Base-by-base conservation (phyloP, 2,329 filamentous ascomycete species). In the Ophiostoma populinum region DNA sequence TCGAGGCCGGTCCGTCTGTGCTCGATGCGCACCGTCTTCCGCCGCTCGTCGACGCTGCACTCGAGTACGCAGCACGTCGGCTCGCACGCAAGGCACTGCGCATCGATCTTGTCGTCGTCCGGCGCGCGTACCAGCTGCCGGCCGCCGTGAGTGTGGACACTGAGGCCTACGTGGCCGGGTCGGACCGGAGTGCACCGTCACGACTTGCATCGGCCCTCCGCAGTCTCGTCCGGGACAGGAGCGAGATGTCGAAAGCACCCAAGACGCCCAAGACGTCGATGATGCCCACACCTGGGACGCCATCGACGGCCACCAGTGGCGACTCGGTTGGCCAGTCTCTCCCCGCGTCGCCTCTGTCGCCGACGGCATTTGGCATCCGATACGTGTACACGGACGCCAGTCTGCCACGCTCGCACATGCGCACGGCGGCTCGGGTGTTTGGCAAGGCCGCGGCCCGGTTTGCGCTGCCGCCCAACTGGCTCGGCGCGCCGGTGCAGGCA, bases 1-100 rank as follows among this genome's bases (percentile, higher is more conserved):
- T 77, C 38, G 72, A 75, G 57, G 70, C 71, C 19, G 70, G 70
- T 13, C 55, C 57, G 27, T 75, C 70, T 15, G 56, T 75, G 36
- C 62, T 73, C 40, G 66, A 74, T 45, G 56, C 58, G 22, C 61
- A 70, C 43, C 62, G 65, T 39, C 58, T 76, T n/a, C 70, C 71
- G 2, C 51, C 60, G n/a, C 56, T 61, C 28, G 49, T 75, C 36
- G 59, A 54, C 9, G 57, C 60, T 5, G 69, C 69, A 18, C 60
- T 77, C 20, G 69, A 74, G 39, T 70, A 73, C 45, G 58, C 62
- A 11, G 73, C 72, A 0, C 58, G 56, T 42, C 59, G 64, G 15
- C 58, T 77, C 16, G 62, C 67, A 10, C 58, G 59, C 34, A 74
- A 71, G 48, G 55, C 55, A 7, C 51, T 72, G 2, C 62, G 69